phyloP scores from a whole-genome alignment of 306 rosid species.

The apple (Malus domestica) region ASM211411v1 NC_041790.1:25349501-25350000 shows the following conservation, averaged over 20 bases:
- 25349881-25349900: background rate
- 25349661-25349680: background rate
- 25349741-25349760: background rate
- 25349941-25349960: too few species aligned
- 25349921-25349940: too few species aligned
- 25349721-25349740: background rate
- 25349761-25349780: slow-evolving; percentile 21
- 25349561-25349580: background rate
- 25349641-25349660: background rate
- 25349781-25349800: slow-evolving; percentile 12
- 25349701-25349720: background rate
- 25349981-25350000: too few species aligned
- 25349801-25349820: background rate
- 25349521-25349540: background rate
- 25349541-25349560: background rate
- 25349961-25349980: too few species aligned
- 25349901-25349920: too few species aligned
- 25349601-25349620: background rate
- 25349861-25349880: slow-evolving; percentile 11
- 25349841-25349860: slow-evolving; percentile 13
- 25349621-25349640: background rate
- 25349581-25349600: background rate
- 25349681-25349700: background rate
- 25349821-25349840: slow-evolving; percentile 19
- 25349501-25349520: background rate